phyloP scores from a whole-genome alignment of 768 basidiomycete species.

The Pleurotus tuber-regium region DNA sequence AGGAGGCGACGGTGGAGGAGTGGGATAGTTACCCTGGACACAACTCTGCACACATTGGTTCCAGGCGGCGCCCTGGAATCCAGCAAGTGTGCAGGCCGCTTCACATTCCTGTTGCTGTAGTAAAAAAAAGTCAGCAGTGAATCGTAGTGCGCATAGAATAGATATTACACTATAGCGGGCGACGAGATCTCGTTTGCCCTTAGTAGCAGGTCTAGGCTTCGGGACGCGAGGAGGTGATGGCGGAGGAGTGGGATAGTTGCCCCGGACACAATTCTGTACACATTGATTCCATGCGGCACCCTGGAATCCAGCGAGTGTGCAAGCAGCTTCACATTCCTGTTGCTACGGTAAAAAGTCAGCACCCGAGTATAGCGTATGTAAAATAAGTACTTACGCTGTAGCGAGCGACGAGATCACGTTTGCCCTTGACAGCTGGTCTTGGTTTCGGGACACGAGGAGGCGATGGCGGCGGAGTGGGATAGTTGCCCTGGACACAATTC shows the following conservation, averaged over 20 bases:
- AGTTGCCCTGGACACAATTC: background rate
- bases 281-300: background rate
- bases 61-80: background rate
- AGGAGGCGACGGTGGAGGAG: background rate
- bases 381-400: no score
- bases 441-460: background rate
- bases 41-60: background rate
- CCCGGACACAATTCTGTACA: background rate
- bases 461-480: background rate
- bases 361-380: background rate
- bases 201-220: background rate
- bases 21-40: background rate
- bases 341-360: background rate
- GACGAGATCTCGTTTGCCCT: no score
- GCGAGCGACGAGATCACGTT: background rate
- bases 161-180: no score
- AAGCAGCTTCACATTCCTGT: background rate
- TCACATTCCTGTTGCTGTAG: slow-evolving; percentile 2
- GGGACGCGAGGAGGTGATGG: background rate
- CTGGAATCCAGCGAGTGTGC: background rate
- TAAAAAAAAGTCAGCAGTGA: background rate
- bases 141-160: background rate
- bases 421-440: background rate
- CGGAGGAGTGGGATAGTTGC: background rate
- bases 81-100: background rate